phyloP scores from a whole-genome alignment of 768 basidiomycete genomes.

The Lentinus tigrinus region DNA sequence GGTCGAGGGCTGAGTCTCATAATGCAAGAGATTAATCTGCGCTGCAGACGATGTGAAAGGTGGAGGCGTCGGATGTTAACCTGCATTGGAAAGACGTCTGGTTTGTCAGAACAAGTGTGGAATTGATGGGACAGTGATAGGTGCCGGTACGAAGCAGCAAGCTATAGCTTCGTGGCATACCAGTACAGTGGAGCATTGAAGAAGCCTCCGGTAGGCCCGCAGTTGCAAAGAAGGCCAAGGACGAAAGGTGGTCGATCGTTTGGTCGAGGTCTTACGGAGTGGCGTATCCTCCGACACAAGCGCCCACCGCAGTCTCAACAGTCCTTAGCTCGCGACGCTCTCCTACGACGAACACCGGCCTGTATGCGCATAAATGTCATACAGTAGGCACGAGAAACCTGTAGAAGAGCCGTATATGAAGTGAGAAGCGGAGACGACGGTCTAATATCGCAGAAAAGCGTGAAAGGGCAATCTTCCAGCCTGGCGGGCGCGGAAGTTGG shows the following conservation, averaged over 20 bases:
- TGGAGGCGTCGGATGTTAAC: no score
- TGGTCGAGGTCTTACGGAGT: not conserved
- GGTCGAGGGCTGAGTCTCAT: no score
- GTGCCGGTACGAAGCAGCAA: no score
- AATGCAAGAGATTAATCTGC: no score
- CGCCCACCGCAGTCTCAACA: not conserved
- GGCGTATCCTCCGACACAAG: not conserved
- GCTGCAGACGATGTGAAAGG: no score
- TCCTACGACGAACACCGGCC: no score
- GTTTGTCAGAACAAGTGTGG: no score
- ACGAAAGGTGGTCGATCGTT: not conserved
- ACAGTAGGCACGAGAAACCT: not conserved
- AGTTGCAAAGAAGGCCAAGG: not conserved
- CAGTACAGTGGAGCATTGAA: no score
- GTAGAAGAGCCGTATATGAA: not conserved
- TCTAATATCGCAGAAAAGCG: not conserved
- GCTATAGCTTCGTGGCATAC: no score
- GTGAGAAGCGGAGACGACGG: not conserved
- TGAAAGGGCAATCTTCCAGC: slow-evolving; percentile 9
- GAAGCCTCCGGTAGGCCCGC: no score
- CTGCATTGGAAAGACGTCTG: no score
- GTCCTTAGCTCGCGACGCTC: not conserved
- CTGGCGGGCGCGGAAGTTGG: slow-evolving; percentile 17
- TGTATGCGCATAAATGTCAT: not conserved
- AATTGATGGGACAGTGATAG: no score